Conservation (phyloP, 2,329 filamentous ascomycete species). For the Phialophora expanda region DNA sequence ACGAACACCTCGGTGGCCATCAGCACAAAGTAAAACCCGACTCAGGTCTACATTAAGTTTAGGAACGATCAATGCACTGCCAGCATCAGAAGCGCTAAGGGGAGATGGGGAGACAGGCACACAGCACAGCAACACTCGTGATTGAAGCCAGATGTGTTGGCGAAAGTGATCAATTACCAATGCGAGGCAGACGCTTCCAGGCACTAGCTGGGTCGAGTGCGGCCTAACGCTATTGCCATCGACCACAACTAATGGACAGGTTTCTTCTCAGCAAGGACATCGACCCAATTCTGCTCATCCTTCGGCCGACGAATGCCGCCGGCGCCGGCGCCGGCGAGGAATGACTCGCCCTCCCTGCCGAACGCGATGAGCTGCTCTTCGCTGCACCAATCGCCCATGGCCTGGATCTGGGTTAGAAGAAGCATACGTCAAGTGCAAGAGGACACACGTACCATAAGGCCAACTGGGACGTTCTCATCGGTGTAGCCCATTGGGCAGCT, state of each 20-base stretch:
- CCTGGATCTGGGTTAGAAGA: slow-evolving; percentile 36
- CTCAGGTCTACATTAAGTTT: not conserved
- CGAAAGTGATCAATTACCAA: not conserved
- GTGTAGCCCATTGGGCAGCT: slow-evolving; percentile 75
- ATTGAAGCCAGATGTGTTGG: not conserved
- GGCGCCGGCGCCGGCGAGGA: slow-evolving; percentile 50
- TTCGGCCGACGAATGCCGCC: slow-evolving; percentile 45
- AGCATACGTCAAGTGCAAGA: slow-evolving; percentile 5
- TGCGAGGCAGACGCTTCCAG: not conserved
- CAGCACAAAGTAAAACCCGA: not conserved
- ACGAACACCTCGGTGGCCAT: not conserved
- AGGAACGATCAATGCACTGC: not conserved
- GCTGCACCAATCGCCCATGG: slow-evolving; percentile 60
- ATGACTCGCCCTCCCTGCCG: slow-evolving; percentile 48
- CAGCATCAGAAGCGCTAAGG: not conserved
- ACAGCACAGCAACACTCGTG: not conserved
- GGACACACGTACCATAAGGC: slow-evolving; percentile 52
- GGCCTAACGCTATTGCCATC: not conserved
- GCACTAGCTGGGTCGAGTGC: not conserved
- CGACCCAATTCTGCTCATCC: slow-evolving; percentile 52
- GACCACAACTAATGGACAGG: slow-evolving; percentile 39
- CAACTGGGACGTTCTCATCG: slow-evolving; percentile 54
- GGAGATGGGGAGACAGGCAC: not conserved
- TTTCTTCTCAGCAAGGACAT: slow-evolving; percentile 47
- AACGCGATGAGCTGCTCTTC: slow-evolving; percentile 58